Conservation (phyloP, 768 basidiomycete genomes). For the Phallus indusiatus region DNA sequence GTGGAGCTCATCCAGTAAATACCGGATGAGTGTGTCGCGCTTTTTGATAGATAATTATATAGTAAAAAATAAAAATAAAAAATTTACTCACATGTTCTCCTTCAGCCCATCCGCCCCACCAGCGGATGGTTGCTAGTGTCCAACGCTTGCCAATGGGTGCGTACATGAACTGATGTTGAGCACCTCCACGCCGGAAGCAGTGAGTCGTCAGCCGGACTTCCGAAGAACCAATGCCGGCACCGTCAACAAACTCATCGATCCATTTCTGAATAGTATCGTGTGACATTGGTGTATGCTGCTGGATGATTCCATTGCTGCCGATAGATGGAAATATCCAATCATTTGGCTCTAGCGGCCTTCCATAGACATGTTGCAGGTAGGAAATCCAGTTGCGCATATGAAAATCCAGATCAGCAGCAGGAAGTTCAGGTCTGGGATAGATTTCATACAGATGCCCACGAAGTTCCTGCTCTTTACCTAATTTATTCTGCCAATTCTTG, state of each 20-base stretch:
- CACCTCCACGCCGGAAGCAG: conserved; percentile 1
- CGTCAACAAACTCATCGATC: conserved; percentile 20
- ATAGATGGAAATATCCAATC: conserved; percentile 27
- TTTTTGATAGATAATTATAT: conserved; percentile 8
- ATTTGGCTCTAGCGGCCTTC: conserved; percentile 14
- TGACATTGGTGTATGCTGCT: conserved; percentile 17
- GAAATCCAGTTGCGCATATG: background rate
- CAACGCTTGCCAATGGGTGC: conserved; percentile 26
- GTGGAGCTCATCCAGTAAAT: conserved; percentile 22
- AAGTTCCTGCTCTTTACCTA: conserved; percentile 15
- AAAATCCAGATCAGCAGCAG: conserved; percentile 18
- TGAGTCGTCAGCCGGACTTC: conserved; percentile 29
- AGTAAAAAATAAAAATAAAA: background rate
- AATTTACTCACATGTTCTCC: conserved; percentile 24
- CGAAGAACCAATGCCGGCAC: conserved; percentile 20
- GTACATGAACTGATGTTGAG: conserved; percentile 11
- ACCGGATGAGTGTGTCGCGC: conserved; percentile 20
- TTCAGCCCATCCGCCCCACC: conserved; percentile 35
- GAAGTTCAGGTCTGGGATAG: conserved; percentile 23
- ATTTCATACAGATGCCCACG: conserved; percentile 24
- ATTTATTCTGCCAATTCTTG: conserved; percentile 20
- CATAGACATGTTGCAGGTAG: conserved; percentile 7
- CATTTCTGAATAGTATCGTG: conserved; percentile 22
- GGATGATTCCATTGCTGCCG: conserved; percentile 18
- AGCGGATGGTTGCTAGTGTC: conserved; percentile 25